Base-by-base conservation (phyloP, 345 rosid genomes). In the Salix suchowensis region DNA sequence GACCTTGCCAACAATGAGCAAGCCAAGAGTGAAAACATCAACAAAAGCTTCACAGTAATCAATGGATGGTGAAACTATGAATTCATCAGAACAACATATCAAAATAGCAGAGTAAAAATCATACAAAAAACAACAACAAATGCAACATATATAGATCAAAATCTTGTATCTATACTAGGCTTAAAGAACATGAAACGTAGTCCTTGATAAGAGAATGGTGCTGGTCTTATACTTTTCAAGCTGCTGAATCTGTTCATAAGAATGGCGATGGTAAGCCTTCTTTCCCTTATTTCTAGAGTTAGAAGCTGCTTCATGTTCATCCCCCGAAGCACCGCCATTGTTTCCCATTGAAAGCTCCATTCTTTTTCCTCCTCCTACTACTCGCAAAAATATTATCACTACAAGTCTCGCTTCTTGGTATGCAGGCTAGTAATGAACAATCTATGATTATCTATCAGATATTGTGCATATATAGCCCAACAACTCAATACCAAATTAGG, bases 181-280 rank as follows among this genome's bases (percentile, higher is more conserved):
- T 9, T 55, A 10, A 55, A 55, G 28, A 9, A 55, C 62, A 55
- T 55, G 23, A 55, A 3, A n/a, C 10, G 10, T 21, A 55, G 62
- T n/a, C 10, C 61, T 7, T 55, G 62, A n/a, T 2, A 55, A 55
- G 62, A 55, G 23, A 55, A 7, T 23, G 23, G 24, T 19, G 18
- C 68, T 6, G 4, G 11, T 30, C 69, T 54, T 84, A 32, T 70
- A 89, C 96, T 81, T 74, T 87, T 93, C 94, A 16, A 91, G 96
- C 34, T 4, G 50, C 23, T 84, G 83, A 46, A 84, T 88, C 67
- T 93, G 94, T 0, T 78, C 69, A 70, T 82, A 1, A n/a, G 84
- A 78, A 58, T 91, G 97, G 61, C 97, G 94, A 77, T 80, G 88
- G 68, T 78, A 81, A 1, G n/a, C 39, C 73, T 75, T 86, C 52